Evolutionary conservation across 805 yeast species (phyloP), one percentile per base, ranked within the genome.

Genomic region (Cyberlindnera maclurae): DNA sequence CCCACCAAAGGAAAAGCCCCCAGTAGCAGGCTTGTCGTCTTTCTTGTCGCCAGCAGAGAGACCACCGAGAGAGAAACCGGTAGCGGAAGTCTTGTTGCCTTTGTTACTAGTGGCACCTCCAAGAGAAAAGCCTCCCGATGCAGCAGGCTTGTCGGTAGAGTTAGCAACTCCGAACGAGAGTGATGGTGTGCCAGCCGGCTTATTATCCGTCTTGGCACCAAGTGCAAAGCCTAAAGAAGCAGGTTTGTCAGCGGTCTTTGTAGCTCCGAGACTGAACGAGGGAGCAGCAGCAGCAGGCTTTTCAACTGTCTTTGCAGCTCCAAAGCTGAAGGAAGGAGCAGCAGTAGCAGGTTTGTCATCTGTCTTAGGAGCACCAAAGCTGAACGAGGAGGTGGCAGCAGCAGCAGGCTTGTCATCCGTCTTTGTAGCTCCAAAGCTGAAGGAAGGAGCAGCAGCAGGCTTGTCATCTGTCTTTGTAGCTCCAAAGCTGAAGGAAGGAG

Each of bases 1-100:
- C 7, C 29, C 34, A 22, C 55, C 55, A 29, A 63, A 55, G 15
- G 64, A 22, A 39, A 43, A 29, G 37, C 35, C 20, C 36, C 28
- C 37, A 22, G 39, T 31, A 4, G 40, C 18, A 20, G 24, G 5
- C 8, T 5, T 20, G 24, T 20, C 24, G 12, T 29, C 34, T n/a
- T 29, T 17, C 18, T 33, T 33, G 9, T 26, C 42, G 29, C 46
- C 54, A 11, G 38, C 37, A 8, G 28, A 20, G 39, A 13, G 15
- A 27, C 26, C 44, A 28, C 65, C 66, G 38, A 62, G 55, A 4
- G 59, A 45, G 38, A 60, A 52, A 4, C 44, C 46, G 15, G 31
- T 24, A n/a, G 38, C 7, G 27, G 48, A 20, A 20, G 24, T 5
- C 8, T 20, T 20, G 24, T 20, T 8, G 24, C 8, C 24, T 8